Evolutionary conservation across 2,329 filamentous ascomycete genomes (phyloP).

Genomic region (Fusarium sulawesiense): DNA sequence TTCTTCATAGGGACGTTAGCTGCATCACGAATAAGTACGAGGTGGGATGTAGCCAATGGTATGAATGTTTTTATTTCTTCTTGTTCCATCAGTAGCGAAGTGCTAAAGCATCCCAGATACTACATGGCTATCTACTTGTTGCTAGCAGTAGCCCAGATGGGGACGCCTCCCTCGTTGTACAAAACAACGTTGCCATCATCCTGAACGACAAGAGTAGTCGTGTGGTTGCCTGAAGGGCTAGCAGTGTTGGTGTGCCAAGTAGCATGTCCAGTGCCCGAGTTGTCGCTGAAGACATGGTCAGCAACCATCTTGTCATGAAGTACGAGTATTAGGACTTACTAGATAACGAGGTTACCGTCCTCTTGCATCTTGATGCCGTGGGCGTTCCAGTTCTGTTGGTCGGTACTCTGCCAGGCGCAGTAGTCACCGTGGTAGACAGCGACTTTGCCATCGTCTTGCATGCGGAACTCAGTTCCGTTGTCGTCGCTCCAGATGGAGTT

Average conservation of each 20-base stretch:
- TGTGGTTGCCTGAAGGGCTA: neutral
- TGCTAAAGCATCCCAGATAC: no score
- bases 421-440: slow-evolving; percentile 3
- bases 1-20: no score
- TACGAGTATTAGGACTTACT: neutral
- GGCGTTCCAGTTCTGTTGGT: neutral
- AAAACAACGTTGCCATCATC: slow-evolving; percentile 13
- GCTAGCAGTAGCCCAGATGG: slow-evolving; percentile 2
- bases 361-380: slow-evolving; percentile 13
- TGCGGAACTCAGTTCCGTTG: slow-evolving; percentile 6
- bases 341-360: slow-evolving; percentile 12
- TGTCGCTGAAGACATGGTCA: neutral
- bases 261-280: slow-evolving; percentile 1
- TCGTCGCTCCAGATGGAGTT: slow-evolving; percentile 19
- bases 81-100: neutral
- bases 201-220: slow-evolving; percentile 3
- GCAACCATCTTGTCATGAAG: accelerated
- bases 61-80: neutral
- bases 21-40: no score
- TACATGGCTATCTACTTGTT: neutral
- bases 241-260: slow-evolving; percentile 10
- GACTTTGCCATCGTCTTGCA: slow-evolving; percentile 22
- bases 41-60: no score
- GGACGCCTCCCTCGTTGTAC: neutral
- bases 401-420: slow-evolving; percentile 11